Base-by-base conservation (phyloP, 768 basidiomycete species). In the Macrocybe gigantea region DNA sequence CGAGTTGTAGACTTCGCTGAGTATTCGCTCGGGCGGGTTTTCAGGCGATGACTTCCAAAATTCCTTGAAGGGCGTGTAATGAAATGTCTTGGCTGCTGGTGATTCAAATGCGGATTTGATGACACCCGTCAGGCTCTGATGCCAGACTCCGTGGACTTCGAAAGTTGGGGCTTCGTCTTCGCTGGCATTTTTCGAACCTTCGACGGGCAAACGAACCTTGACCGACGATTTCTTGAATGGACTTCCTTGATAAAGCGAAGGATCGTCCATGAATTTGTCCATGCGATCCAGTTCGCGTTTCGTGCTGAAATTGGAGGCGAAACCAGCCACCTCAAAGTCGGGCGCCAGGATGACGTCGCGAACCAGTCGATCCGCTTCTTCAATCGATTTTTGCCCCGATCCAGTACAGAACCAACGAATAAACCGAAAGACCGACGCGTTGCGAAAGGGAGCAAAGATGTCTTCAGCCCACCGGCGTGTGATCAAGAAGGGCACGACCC, bases 1-100 rank as follows among this genome's bases (percentile, higher is more conserved):
- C 2, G 56, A 57, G 10, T 48, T 55, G 48, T 60, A 61, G 0
- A 56, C 29, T 33, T 61, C 60, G 5, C 53, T 41, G 29, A 47
- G 49, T 7, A 64, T 48, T 7, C 52, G 48, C 30, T 14, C 36
- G 14, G 36, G 36, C 14, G 6, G 9, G 22, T 33, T 38, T 5
- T 35, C 48, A 15, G 14, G 6, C 36, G 42, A 5, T 8, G 35
- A 44, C 37, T 52, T 45, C 57, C 56, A 57, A 35, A 37, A 50
- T 12, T 55, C 44, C 12, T 56, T 30, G 43, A 52, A 64, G 0
- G 55, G 60, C 1, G 47, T 54, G 14, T 49, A 50, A 45, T 63
- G 58, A 30, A 59, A 57, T 11, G 36, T 11, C 14, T 11, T 14
- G 11, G 36, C 36, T 11, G 11, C 14, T 11, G 36, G 36, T 11